Percentiles rank a stretch among this genome's conserved stretches.
These are phyloP conservation scores for Nitzschia palea DNA, from an alignment of 108 stramenopile genomes.

Conservation along the genomic window DNA sequence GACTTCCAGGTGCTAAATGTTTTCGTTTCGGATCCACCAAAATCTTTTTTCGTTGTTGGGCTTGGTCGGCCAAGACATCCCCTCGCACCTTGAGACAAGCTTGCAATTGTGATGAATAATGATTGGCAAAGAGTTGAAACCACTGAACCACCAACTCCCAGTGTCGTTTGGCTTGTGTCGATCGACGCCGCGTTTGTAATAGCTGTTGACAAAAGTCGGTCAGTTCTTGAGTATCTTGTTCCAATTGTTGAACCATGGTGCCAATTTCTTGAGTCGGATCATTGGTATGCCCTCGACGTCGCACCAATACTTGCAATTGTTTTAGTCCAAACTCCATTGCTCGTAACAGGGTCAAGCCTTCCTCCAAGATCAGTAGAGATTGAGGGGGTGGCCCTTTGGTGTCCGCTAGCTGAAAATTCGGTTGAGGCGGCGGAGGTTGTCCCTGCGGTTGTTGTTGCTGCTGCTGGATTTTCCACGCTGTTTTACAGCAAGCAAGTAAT, in stretches of 20 bases:
- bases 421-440: neutral
- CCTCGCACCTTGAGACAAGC: constrained; percentile 65
- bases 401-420: constrained; percentile 22
- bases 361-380: constrained; percentile 43
- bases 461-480: constrained; percentile 65
- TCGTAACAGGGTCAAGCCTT: constrained; percentile 55
- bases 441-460: constrained; percentile 14
- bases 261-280: constrained; percentile 82
- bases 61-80: constrained; percentile 74
- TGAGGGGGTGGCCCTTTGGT: constrained; percentile 7
- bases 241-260: constrained; percentile 46
- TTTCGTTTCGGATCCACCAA: constrained; percentile 33
- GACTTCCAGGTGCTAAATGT: constrained; percentile 4
- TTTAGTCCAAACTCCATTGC: constrained; percentile 58
- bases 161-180: constrained; percentile 56
- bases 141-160: constrained; percentile 64
- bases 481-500: constrained; percentile 75
- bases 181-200: constrained; percentile 19
- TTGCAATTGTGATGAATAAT: constrained; percentile 55
- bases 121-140: constrained; percentile 56
- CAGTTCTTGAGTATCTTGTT: constrained; percentile 65
- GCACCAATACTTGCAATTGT: constrained; percentile 61
- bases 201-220: constrained; percentile 41
- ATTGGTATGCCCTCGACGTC: constrained; percentile 80
- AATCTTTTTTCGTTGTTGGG: constrained; percentile 63